Percentiles rank a stretch among this genome's conserved stretches.
These are phyloP conservation scores for Aspergillus kassunensis DNA, from an alignment of 495 filamentous ascomycete species.

Conservation along the genomic window DNA sequence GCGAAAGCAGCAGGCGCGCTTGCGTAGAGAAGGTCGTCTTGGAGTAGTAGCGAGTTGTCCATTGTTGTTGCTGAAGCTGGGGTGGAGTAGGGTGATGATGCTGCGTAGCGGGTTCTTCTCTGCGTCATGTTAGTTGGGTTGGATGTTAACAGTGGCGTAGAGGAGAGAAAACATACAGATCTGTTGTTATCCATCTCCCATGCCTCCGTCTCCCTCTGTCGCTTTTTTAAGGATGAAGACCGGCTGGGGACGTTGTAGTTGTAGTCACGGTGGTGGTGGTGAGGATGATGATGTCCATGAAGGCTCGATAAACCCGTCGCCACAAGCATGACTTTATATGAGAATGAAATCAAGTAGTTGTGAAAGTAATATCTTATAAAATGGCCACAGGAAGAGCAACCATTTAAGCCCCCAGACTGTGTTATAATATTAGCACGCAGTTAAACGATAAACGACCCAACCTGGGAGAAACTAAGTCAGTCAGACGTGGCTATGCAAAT, in stretches of 20 bases:
- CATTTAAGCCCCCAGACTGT: not conserved
- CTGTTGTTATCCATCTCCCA: constrained; percentile 6
- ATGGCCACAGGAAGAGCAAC: not conserved
- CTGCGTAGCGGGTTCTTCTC: constrained; percentile 1
- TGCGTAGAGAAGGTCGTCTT: constrained; percentile 4
- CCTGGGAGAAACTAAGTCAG: not conserved
- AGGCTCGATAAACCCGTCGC: not conserved
- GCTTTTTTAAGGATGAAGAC: no score
- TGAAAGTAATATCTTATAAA: not conserved
- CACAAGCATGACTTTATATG: constrained; percentile 10
- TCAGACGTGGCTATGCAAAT: constrained; percentile 26
- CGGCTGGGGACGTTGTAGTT: not conserved
- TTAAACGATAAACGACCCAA: no score
- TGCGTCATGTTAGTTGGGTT: not conserved
- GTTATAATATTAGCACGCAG: constrained; percentile 4
- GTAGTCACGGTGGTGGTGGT: not conserved
- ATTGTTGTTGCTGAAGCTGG: not conserved
- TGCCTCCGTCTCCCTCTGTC: not conserved
- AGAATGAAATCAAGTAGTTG: not conserved
- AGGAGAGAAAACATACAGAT: not conserved
- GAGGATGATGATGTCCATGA: not conserved
- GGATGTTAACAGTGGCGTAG: not conserved
- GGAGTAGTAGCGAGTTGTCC: not conserved
- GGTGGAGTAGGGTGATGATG: not conserved
- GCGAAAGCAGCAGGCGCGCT: not conserved